Evolutionary conservation across 192 early-diverging fungal species (phyloP).

Genomic region (Lunasporangiospora selenospora): DNA sequence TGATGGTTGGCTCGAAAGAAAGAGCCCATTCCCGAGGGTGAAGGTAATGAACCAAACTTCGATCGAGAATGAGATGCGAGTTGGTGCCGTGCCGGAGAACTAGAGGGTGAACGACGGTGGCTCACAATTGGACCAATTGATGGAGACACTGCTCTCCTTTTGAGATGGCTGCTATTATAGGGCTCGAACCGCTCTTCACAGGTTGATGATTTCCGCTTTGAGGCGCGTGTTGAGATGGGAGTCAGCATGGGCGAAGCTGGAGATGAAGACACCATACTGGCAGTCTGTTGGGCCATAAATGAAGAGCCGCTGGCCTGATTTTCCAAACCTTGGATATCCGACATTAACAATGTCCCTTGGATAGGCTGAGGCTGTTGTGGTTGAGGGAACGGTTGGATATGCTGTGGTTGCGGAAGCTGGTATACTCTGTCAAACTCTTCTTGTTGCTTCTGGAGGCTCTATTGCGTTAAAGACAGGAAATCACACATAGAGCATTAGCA

Average conservation of each 20-base stretch:
- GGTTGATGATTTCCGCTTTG: constrained; percentile 45
- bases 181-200: constrained; percentile 46
- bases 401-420: constrained; percentile 24
- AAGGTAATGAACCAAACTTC: constrained; percentile 26
- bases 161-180: constrained; percentile 35
- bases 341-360: constrained; percentile 11
- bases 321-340: neutral
- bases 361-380: constrained; percentile 16
- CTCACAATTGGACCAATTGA: constrained; percentile 35
- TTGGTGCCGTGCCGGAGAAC: constrained; percentile 35
- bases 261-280: constrained; percentile 8
- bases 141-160: constrained; percentile 41
- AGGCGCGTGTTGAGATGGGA: constrained; percentile 5
- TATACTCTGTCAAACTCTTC: constrained; percentile 37
- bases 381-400: constrained; percentile 11
- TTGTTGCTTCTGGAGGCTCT: constrained; percentile 34
- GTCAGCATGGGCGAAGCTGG: constrained; percentile 30
- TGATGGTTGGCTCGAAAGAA: constrained; percentile 16
- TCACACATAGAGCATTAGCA: too few species aligned
- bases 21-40: constrained; percentile 26
- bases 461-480: too few species aligned
- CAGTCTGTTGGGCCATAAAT: constrained; percentile 3
- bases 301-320: neutral
- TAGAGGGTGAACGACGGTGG: constrained; percentile 31
- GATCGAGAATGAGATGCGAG: constrained; percentile 24